Conservation (phyloP, 2,329 filamentous ascomycete genomes). For the Microthyrium microscopicum region DNA sequence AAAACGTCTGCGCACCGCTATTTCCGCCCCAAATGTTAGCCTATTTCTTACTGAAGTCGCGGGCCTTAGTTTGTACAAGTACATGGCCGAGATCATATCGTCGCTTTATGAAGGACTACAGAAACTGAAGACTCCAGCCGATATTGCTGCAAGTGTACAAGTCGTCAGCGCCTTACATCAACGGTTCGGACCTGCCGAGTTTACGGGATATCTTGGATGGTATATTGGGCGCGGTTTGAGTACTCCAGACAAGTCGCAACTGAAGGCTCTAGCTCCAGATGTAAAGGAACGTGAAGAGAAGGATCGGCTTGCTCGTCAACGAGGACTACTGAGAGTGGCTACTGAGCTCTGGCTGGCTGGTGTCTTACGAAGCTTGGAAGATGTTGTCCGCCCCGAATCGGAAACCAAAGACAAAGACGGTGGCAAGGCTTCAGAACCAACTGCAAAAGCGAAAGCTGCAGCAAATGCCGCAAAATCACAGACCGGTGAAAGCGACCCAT, state of each 20-base stretch:
- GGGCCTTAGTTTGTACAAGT: conserved; percentile 83
- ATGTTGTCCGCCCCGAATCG: conserved; percentile 48
- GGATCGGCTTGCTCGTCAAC: conserved; percentile 72
- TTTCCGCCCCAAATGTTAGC: conserved; percentile 59
- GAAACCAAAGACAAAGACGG: conserved; percentile 42
- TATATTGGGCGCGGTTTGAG: conserved; percentile 78
- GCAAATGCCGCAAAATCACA: conserved; percentile 38
- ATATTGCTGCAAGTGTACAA: conserved; percentile 82
- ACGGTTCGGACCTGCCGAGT: conserved; percentile 77
- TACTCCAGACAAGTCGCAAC: conserved; percentile 67
- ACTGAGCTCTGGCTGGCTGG: conserved; percentile 94
- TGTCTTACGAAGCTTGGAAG: conserved; percentile 64
- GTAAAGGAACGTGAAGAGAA: conserved; percentile 90
- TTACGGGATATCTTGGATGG: conserved; percentile 86
- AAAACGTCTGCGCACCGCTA: conserved; percentile 80
- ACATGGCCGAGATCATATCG: conserved; percentile 90
- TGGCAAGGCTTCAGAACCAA: conserved; percentile 34
- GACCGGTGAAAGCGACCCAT: conserved; percentile 59
- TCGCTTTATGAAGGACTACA: conserved; percentile 90
- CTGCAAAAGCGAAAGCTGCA: conserved; percentile 45
- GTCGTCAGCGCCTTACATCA: conserved; percentile 92
- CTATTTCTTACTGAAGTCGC: conserved; percentile 85
- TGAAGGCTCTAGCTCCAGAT: conserved; percentile 67
- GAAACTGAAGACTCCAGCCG: conserved; percentile 78
- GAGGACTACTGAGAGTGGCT: conserved; percentile 71